phyloP scores from a whole-genome alignment of 306 rosid species.

The Lathyrus tuberosus region DNA sequence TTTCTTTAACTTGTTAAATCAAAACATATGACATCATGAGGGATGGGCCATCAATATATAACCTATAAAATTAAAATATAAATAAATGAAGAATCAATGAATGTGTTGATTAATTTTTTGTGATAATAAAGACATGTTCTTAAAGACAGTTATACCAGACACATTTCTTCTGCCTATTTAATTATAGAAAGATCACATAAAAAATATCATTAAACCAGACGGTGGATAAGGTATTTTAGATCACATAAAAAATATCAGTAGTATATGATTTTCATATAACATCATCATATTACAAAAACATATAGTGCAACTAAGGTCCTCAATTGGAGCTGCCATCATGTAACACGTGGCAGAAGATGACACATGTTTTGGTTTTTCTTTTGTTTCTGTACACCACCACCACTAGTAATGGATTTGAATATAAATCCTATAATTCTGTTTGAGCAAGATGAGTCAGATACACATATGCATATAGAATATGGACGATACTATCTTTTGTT shows the following conservation, averaged over 20 bases:
- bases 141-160: conserved; percentile 26
- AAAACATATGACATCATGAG: conserved; percentile 5
- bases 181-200: background rate
- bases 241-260: conserved; percentile 1
- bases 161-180: conserved; percentile 11
- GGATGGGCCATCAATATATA: background rate
- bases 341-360: conserved; percentile 18
- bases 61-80: background rate
- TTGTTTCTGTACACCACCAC: background rate
- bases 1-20: conserved; percentile 24
- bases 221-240: conserved; percentile 22
- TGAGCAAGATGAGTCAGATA: conserved; percentile 45
- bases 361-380: background rate
- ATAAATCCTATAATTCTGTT: conserved; percentile 24
- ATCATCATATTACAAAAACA: background rate
- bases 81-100: conserved; percentile 12
- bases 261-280: background rate
- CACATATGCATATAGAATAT: conserved; percentile 29
- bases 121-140: conserved; percentile 24
- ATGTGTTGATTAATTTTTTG: conserved; percentile 1
- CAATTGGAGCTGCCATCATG: conserved; percentile 30
- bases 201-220: conserved; percentile 20
- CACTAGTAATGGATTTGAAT: background rate
- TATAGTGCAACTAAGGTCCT: conserved; percentile 3
- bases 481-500: conserved; percentile 34